Evolutionary conservation across 257 asterid species (phyloP).

Genomic region (Solanum sparsipilum): DNA sequence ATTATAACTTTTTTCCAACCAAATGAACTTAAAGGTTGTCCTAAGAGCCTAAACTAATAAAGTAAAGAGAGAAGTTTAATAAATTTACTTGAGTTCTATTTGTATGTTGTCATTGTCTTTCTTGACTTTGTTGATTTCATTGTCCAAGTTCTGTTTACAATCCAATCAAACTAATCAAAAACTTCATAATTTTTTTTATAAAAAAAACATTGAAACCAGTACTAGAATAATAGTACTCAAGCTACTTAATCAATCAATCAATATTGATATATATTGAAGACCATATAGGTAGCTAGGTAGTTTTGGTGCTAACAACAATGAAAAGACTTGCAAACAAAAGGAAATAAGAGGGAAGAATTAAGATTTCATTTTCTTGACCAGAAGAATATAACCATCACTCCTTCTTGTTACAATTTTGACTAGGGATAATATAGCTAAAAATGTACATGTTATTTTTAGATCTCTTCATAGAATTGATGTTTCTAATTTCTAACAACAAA

Average conservation of each 20-base stretch:
- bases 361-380: background rate
- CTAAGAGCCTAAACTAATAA: background rate
- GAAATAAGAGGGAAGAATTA: background rate
- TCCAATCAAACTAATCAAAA: background rate
- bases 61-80: background rate
- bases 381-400: background rate
- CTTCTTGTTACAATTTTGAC: background rate
- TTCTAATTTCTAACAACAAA: conserved; percentile 3
- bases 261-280: background rate
- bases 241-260: background rate
- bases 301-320: background rate
- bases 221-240: background rate
- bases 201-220: background rate
- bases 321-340: conserved; percentile 49
- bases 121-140: conserved; percentile 85
- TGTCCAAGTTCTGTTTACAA: conserved; percentile 54
- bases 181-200: no score
- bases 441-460: conserved; percentile 30
- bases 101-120: conserved; percentile 95
- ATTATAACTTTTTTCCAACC: background rate
- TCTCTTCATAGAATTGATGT: conserved; percentile 2
- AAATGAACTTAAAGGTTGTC: no score
- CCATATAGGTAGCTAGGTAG: background rate
- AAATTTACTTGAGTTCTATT: conserved; percentile 67
- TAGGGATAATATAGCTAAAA: conserved; percentile 3